These are phyloP conservation scores for Paraphoma sp. DNA, from an alignment of 2,329 filamentous ascomycete genomes.

Conservation along the genomic window DNA sequence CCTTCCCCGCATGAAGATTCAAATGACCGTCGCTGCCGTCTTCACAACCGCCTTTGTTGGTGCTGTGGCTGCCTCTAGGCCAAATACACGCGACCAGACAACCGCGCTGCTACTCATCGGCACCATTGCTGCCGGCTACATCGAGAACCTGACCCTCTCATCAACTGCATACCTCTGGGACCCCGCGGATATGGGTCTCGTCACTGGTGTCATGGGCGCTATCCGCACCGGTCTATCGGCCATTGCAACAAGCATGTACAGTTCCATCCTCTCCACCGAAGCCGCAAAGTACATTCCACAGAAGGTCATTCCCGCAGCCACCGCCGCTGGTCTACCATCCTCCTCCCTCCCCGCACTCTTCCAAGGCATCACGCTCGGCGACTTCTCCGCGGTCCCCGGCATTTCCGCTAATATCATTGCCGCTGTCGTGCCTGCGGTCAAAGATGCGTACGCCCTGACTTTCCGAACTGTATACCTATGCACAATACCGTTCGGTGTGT, in stretches of 20 bases:
- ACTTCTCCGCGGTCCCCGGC: slow-evolving; percentile 33
- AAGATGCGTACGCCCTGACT: slow-evolving; percentile 52
- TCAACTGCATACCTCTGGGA: slow-evolving; percentile 39
- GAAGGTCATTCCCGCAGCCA: slow-evolving; percentile 34
- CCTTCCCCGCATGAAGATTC: slow-evolving; percentile 39
- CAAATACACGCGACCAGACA: slow-evolving; percentile 23
- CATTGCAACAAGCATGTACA: slow-evolving; percentile 39
- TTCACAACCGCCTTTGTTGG: slow-evolving; percentile 35
- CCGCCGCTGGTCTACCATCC: slow-evolving; percentile 30
- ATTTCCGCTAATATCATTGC: slow-evolving; percentile 33
- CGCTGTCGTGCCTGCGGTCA: slow-evolving; percentile 43
- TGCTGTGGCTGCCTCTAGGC: slow-evolving; percentile 27
- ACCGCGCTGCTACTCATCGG: slow-evolving; percentile 33
- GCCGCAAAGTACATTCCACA: slow-evolving; percentile 31
- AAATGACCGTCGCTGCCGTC: slow-evolving; percentile 36
- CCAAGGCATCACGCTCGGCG: slow-evolving; percentile 26
- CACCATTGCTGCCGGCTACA: slow-evolving; percentile 34
- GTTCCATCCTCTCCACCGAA: slow-evolving; percentile 38
- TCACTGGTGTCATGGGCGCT: slow-evolving; percentile 37
- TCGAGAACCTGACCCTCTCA: slow-evolving; percentile 40
- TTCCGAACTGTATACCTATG: slow-evolving; percentile 56
- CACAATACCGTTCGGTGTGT: slow-evolving; percentile 44
- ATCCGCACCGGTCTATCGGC: slow-evolving; percentile 36
- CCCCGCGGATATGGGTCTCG: slow-evolving; percentile 40
- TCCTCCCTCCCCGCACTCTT: slow-evolving; percentile 30